Conservation (phyloP, 2,329 filamentous ascomycete genomes). For the Colletotrichum destructivum region DNA sequence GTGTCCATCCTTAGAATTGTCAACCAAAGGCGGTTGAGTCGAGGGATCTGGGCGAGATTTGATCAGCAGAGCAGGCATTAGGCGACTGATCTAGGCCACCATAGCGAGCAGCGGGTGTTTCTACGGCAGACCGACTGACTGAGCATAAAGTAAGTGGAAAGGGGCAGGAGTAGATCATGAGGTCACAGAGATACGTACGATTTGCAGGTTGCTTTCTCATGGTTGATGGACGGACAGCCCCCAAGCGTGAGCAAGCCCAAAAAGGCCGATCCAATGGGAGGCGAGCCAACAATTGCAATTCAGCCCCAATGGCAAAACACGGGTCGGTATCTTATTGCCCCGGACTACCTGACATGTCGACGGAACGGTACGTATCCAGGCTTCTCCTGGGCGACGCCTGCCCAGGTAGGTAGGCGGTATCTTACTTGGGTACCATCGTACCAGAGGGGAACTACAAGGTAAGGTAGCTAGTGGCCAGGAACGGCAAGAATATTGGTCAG, state of each 20-base stretch:
- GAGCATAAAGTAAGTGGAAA: background rate
- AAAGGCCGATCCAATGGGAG: slow-evolving; percentile 33
- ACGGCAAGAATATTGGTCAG: slow-evolving; percentile 20
- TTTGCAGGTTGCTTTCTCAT: background rate
- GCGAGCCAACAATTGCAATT: slow-evolving; percentile 32
- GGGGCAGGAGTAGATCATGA: background rate
- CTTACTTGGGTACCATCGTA: too few relatives aligned
- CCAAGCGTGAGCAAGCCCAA: slow-evolving; percentile 3
- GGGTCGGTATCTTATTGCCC: slow-evolving; percentile 32
- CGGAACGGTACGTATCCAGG: background rate
- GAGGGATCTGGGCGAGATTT: background rate
- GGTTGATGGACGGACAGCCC: background rate
- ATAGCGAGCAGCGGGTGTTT: background rate
- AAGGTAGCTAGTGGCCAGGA: background rate
- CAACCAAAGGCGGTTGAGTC: background rate
- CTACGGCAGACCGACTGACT: too few relatives aligned
- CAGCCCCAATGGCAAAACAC: slow-evolving; percentile 6
- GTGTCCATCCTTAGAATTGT: background rate
- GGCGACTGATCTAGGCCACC: background rate
- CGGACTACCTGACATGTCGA: slow-evolving; percentile 18
- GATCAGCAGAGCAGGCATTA: background rate
- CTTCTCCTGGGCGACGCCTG: background rate
- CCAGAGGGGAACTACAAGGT: background rate
- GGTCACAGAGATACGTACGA: background rate
- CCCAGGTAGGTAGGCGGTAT: too few relatives aligned